A percentile compares a stretch with the other conserved stretches of the same genome.
Evolutionary conservation across 192 early-diverging fungal genomes (phyloP).

Genomic region (Oehlia diaphana): DNA sequence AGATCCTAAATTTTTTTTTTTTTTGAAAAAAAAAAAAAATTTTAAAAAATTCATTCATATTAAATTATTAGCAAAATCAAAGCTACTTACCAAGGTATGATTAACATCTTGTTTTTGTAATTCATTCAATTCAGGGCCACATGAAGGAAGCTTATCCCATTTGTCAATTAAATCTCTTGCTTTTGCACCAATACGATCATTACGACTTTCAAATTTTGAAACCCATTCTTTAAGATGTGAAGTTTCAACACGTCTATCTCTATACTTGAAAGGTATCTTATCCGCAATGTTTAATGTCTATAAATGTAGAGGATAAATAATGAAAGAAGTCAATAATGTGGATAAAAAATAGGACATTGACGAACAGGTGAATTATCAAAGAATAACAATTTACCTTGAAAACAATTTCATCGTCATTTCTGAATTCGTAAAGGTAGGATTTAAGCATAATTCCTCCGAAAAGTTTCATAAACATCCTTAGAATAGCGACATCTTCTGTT

Average conservation of each 20-base stretch:
- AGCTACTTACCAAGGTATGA: neutral
- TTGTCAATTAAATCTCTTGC: neutral
- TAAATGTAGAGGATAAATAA: neutral
- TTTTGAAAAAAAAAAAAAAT: neutral
- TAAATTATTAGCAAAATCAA: neutral
- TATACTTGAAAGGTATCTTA: slow-evolving; percentile 7
- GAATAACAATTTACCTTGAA: slow-evolving; percentile 11
- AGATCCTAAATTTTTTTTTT: neutral
- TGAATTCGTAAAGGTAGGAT: neutral
- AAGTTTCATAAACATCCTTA: slow-evolving; percentile 17
- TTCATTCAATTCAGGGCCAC: neutral
- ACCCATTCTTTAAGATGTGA: slow-evolving; percentile 23
- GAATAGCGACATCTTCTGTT: neutral
- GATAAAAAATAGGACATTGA: too few relatives aligned
- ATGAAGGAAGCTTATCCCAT: neutral
- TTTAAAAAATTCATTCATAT: neutral
- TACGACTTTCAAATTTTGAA: neutral
- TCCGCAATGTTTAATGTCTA: neutral
- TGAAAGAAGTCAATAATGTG: too few relatives aligned
- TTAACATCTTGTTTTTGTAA: neutral
- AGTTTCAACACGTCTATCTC: slow-evolving; percentile 2
- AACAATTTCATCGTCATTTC: slow-evolving; percentile 13
- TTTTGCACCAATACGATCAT: neutral
- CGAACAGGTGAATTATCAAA: neutral
- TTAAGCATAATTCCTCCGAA: slow-evolving; percentile 13